Evolutionary conservation across 108 stramenopile genomes (phyloP), one percentile per base, ranked within the genome.

Genomic region (Seminavis robusta): DNA sequence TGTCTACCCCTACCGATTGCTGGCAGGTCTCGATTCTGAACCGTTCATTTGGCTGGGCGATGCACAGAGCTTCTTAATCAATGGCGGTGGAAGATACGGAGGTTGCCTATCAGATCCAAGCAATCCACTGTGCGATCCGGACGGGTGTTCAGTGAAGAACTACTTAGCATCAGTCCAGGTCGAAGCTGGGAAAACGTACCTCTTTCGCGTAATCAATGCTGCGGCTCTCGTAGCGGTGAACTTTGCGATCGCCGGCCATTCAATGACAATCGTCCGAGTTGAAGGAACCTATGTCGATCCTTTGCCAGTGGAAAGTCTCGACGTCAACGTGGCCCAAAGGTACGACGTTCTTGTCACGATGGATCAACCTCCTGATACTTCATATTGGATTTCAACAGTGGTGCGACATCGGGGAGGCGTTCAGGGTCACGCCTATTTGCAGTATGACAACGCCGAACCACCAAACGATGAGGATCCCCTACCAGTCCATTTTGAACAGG

Each of bases 11-110:
- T n/a, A n/a, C n/a, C n/a, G n/a, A n/a, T n/a, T n/a, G n/a, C n/a
- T n/a, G n/a, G n/a, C n/a, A n/a, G 64, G 71, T 23, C 46, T 73
- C 7, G 65, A 67, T 19, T 45, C 50, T 17, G 39, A 34, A 20
- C 72, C 72, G 9, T 73, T 73, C 52, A 73, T 64, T 30, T 73
- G 72, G 72, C 41, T 73, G 15, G 72, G 72, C 19, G 42, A 73
- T 63, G 56, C 72, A 27, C 63, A 73, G 29, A 29, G 32, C 32
- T 64, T 73, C 39, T 23, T 68, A 20, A 73, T 73, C 40, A 73
- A 73, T 33, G 72, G 72, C 1, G n/a, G n/a, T n/a, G n/a, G n/a
- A n/a, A n/a, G n/a, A n/a, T n/a, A n/a, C n/a, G n/a, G n/a, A n/a
- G n/a, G n/a, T n/a, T n/a, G n/a, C n/a, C n/a, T n/a, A n/a, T n/a